phyloP scores from a whole-genome alignment of 805 yeast genomes.

The Clavispora fructus region DNA sequence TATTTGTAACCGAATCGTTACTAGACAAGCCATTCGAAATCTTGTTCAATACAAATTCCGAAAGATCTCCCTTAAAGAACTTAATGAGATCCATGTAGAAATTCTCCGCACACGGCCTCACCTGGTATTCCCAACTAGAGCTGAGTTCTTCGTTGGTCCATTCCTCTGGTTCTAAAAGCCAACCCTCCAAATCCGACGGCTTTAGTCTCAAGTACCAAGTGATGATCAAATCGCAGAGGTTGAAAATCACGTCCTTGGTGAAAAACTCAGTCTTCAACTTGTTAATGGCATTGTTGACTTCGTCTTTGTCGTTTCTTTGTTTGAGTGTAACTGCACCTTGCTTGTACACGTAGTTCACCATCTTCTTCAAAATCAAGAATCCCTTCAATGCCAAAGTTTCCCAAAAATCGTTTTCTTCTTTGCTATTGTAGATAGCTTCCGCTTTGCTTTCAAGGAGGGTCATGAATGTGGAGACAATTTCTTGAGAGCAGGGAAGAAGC shows the following conservation, averaged over 20 bases:
- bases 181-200: slow-evolving; percentile 72
- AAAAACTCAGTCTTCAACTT: slow-evolving; percentile 52
- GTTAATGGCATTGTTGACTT: slow-evolving; percentile 52
- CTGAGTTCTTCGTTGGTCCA: slow-evolving; percentile 81
- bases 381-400: slow-evolving; percentile 65
- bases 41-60: slow-evolving; percentile 53
- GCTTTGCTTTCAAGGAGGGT: slow-evolving; percentile 62
- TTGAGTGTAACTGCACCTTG: slow-evolving; percentile 64
- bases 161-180: slow-evolving; percentile 88
- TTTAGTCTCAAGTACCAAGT: slow-evolving; percentile 68
- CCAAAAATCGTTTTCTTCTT: slow-evolving; percentile 63
- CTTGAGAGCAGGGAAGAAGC: slow-evolving; percentile 57
- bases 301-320: slow-evolving; percentile 60
- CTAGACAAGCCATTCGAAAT: slow-evolving; percentile 41
- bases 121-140: slow-evolving; percentile 75
- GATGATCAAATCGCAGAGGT: slow-evolving; percentile 62
- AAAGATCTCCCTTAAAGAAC: slow-evolving; percentile 52
- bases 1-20: slow-evolving; percentile 36
- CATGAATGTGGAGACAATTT: slow-evolving; percentile 57
- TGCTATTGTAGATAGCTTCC: slow-evolving; percentile 52
- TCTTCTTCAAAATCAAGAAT: slow-evolving; percentile 56
- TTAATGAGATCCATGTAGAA: slow-evolving; percentile 71
- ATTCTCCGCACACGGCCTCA: slow-evolving; percentile 83
- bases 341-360: slow-evolving; percentile 57
- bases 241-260: slow-evolving; percentile 49